phyloP scores from a whole-genome alignment of 371 early-diverging fungal species.

The Ecytonucleospora hepatopenaei region DNA sequence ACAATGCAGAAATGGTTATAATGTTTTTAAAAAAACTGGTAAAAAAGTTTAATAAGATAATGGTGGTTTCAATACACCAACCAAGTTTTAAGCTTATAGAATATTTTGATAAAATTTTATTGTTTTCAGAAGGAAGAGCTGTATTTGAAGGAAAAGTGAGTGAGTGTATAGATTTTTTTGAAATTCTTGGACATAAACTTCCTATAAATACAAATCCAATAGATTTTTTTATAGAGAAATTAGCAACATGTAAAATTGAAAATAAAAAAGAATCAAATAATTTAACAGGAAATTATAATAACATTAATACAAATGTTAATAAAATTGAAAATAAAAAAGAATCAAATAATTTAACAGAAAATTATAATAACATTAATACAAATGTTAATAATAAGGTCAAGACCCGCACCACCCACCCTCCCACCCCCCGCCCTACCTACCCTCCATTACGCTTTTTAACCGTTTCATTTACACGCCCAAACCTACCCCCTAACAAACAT shows the following conservation, averaged over 20 bases:
- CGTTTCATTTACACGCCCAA: too few relatives aligned
- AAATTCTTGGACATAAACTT: constrained; percentile 61
- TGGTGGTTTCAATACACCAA: constrained; percentile 80
- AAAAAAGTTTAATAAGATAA: constrained; percentile 67
- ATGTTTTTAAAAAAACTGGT: constrained; percentile 66
- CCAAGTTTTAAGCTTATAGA: constrained; percentile 76
- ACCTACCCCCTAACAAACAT: too few relatives aligned
- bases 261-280: too few relatives aligned
- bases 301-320: too few relatives aligned
- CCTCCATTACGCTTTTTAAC: too few relatives aligned
- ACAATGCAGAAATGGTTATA: constrained; percentile 75
- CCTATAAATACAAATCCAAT: constrained; percentile 62
- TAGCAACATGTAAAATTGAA: background rate
- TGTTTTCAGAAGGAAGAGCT: constrained; percentile 62
- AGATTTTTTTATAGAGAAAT: background rate
- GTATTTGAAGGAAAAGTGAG: constrained; percentile 45
- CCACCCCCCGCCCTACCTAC: too few relatives aligned
- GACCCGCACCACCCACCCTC: too few relatives aligned
- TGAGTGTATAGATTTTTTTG: constrained; percentile 58
- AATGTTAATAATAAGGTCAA: too few relatives aligned
- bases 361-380: too few relatives aligned
- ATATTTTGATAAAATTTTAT: constrained; percentile 69
- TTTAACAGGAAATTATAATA: too few relatives aligned
- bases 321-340: too few relatives aligned
- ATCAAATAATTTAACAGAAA: too few relatives aligned